Conservation (phyloP, 108 stramenopile genomes). For the Fragilariopsis cylindrus region DNA sequence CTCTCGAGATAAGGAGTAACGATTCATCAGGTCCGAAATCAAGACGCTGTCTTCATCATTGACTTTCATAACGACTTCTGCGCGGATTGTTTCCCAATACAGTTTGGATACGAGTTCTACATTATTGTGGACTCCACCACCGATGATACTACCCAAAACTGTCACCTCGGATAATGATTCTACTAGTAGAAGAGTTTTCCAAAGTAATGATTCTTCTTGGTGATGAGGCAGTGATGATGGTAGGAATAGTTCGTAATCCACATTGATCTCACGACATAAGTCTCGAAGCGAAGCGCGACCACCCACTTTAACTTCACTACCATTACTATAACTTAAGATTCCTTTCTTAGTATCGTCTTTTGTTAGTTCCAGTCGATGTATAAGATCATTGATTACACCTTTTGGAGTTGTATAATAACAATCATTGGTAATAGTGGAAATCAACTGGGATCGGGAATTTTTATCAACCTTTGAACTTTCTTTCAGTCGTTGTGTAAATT, state of each 20-base stretch:
- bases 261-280: not conserved
- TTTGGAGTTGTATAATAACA: slow-evolving; percentile 5
- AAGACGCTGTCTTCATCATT: not conserved
- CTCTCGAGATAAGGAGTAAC: not conserved
- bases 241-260: slow-evolving; percentile 5
- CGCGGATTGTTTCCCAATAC: slow-evolving; percentile 1
- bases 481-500: too few relatives aligned
- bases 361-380: not conserved
- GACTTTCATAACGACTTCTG: not conserved
- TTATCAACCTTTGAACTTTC: too few relatives aligned
- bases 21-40: slow-evolving; percentile 1
- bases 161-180: not conserved
- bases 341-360: not conserved
- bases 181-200: not conserved
- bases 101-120: slow-evolving; percentile 14
- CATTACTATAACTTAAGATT: too few relatives aligned
- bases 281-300: not conserved
- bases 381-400: not conserved
- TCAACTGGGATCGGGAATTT: too few relatives aligned
- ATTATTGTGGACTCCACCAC: not conserved
- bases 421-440: not conserved
- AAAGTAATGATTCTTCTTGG: not conserved
- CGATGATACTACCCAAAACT: not conserved
- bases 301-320: too few relatives aligned
- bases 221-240: not conserved